A percentile compares a stretch with the other conserved stretches of the same genome.
phyloP scores from a whole-genome alignment of 2,329 filamentous ascomycete species.

The Phialophora expanda region DNA sequence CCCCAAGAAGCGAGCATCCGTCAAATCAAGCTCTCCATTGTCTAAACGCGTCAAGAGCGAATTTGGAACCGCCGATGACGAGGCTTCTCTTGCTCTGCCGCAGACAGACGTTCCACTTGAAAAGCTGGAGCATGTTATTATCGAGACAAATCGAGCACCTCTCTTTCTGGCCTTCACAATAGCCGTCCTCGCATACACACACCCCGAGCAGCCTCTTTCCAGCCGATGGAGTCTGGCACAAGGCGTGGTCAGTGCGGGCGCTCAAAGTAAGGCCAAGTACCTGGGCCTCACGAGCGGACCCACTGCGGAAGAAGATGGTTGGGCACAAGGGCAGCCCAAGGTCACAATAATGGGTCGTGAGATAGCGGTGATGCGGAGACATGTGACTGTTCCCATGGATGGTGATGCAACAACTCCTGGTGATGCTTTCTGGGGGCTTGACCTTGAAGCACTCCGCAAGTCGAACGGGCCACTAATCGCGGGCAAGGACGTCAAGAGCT shows the following conservation, averaged over 20 bases:
- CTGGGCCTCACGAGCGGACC: conserved; percentile 72
- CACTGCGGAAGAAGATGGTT: conserved; percentile 71
- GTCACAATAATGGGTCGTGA: conserved; percentile 75
- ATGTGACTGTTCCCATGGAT: conserved; percentile 59
- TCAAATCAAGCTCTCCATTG: conserved; percentile 43
- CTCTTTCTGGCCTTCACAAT: conserved; percentile 81
- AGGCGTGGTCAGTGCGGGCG: conserved; percentile 81
- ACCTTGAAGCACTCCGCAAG: conserved; percentile 61
- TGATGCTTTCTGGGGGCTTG: conserved; percentile 62
- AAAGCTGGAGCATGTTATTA: conserved; percentile 60
- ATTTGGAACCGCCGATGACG: conserved; percentile 43
- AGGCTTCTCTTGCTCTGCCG: conserved; percentile 46
- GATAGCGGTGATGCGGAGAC: conserved; percentile 73
- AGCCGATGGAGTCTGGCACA: conserved; percentile 82
- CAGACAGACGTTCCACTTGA: conserved; percentile 44
- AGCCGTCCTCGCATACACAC: conserved; percentile 74
- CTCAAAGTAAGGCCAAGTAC: conserved; percentile 74
- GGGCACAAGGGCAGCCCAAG: conserved; percentile 75
- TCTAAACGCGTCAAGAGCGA: conserved; percentile 30
- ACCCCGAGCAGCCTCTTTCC: conserved; percentile 84
- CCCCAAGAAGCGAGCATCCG: conserved; percentile 59
- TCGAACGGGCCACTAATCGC: conserved; percentile 45
- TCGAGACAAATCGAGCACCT: conserved; percentile 81
- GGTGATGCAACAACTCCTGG: conserved; percentile 49
- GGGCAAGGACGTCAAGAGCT: conserved; percentile 35